Percentiles rank a stretch among this genome's conserved stretches.
phyloP scores from a whole-genome alignment of 257 asterid species.

The Thymus quinquecostatus region DNA sequence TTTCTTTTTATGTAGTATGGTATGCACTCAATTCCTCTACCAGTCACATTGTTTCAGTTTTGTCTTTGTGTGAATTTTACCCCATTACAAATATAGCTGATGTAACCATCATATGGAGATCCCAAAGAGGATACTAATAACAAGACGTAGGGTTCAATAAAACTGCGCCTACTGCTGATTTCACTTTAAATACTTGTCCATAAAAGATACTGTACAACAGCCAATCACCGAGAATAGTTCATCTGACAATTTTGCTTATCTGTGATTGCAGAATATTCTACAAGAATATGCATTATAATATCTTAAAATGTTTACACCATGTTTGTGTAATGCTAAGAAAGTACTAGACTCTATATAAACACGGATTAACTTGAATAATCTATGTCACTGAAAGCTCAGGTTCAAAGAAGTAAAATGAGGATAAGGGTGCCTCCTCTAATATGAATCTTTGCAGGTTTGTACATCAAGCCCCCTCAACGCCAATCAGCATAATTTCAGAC shows the following conservation, averaged over 20 bases:
- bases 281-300: background rate
- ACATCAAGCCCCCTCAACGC: background rate
- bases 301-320: background rate
- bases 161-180: background rate
- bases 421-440: constrained; percentile 10
- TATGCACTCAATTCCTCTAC: no score
- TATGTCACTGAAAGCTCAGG: constrained; percentile 8
- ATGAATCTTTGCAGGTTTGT: background rate
- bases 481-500: background rate
- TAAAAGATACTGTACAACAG: background rate
- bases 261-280: constrained; percentile 1
- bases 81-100: background rate
- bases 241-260: constrained; percentile 10
- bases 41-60: no score
- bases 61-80: background rate
- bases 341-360: background rate
- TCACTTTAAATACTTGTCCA: constrained; percentile 3
- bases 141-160: background rate
- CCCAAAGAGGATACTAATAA: background rate
- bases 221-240: background rate
- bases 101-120: background rate
- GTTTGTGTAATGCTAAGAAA: background rate
- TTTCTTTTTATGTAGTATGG: no score
- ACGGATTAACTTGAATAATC: constrained; percentile 6
- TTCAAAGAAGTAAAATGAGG: background rate